phyloP scores from a whole-genome alignment of 805 yeast species.

The Starmerella geochares region DNA sequence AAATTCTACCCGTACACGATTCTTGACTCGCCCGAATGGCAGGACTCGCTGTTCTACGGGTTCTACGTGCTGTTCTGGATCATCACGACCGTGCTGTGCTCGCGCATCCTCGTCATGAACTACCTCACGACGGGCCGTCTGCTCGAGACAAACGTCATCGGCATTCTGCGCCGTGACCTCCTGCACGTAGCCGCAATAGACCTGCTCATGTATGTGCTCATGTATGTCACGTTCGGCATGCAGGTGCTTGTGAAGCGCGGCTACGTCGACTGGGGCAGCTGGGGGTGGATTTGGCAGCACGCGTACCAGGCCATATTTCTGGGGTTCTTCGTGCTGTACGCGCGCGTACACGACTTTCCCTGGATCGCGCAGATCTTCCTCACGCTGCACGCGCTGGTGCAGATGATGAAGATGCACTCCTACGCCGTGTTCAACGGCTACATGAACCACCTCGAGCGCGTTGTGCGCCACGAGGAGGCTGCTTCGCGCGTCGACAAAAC shows the following conservation, averaged over 20 bases:
- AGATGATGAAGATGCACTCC: slow-evolving; percentile 92
- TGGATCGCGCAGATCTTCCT: slow-evolving; percentile 89
- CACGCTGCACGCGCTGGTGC: slow-evolving; percentile 71
- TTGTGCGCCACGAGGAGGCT: slow-evolving; percentile 7
- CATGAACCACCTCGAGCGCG: slow-evolving; percentile 35
- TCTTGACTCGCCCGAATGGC: slow-evolving; percentile 28
- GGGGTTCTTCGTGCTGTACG: slow-evolving; percentile 43
- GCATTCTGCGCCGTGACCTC: slow-evolving; percentile 51
- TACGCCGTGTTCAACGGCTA: slow-evolving; percentile 88
- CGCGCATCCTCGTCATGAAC: slow-evolving; percentile 45
- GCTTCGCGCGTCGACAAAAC: slow-evolving; percentile 1
- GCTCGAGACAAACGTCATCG: slow-evolving; percentile 45
- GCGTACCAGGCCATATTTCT: slow-evolving; percentile 48
- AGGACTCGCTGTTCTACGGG: slow-evolving; percentile 49
- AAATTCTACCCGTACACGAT: slow-evolving; percentile 24
- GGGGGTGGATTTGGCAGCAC: slow-evolving; percentile 57
- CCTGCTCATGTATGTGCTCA: slow-evolving; percentile 56
- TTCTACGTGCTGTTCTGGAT: slow-evolving; percentile 53
- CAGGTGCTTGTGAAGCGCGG: slow-evolving; percentile 46
- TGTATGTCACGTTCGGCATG: slow-evolving; percentile 49
- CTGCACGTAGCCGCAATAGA: slow-evolving; percentile 65
- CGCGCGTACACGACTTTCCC: slow-evolving; percentile 51
- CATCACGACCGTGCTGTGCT: slow-evolving; percentile 22
- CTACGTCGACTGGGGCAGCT: slow-evolving; percentile 46
- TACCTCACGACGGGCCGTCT: slow-evolving; percentile 39